Base-by-base conservation (phyloP, 2,329 filamentous ascomycete species). In the Botryotinia convoluta region DNA sequence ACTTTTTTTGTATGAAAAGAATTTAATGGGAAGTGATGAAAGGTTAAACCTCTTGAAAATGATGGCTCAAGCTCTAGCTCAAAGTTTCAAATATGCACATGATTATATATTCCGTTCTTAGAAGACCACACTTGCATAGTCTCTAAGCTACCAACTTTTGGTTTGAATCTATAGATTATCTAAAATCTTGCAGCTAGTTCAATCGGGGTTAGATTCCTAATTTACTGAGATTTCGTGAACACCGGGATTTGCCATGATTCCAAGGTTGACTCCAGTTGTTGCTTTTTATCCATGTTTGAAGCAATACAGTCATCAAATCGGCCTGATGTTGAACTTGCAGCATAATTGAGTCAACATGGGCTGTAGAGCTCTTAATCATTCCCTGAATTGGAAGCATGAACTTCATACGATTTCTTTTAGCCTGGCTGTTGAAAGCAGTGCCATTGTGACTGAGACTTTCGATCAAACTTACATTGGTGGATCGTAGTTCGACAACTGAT, bases 401-500 rank as follows among this genome's bases (percentile, higher is more conserved):
- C 26, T n/a, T 51, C 48, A n/a, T 7, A n/a, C 48, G 26, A 51
- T 42, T 42, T 62, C 7, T 5, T 12, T 1, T 20, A n/a, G 8
- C 37, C 14, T 62, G 3, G 10, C n/a, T 9, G 14, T 39, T 16
- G 26, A 9, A 16, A 18, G 0, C 10, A 39, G 22, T n/a, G 12
- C 60, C 7, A 10, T 42, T 0, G 20, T 16, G 20, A 16, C 37
- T 2, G 14, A 9, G 4, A 29, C 7, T 9, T 32, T 20, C 35
- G 14, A 51, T 14, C 10, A 3, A n/a, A 14, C 26, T n/a, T n/a
- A 51, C 1, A 14, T n/a, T n/a, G 12, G 26, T 51, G 12, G n/a
- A 26, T 14, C 1, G 1, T 14, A 14, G 2, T n/a, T 0, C 14
- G 5, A 12, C 4, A n/a, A 51, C 9, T 51, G 48, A 14, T 0